These are phyloP conservation scores for Candida peoriensis DNA, from an alignment of 805 yeast genomes.

Conservation along the genomic window DNA sequence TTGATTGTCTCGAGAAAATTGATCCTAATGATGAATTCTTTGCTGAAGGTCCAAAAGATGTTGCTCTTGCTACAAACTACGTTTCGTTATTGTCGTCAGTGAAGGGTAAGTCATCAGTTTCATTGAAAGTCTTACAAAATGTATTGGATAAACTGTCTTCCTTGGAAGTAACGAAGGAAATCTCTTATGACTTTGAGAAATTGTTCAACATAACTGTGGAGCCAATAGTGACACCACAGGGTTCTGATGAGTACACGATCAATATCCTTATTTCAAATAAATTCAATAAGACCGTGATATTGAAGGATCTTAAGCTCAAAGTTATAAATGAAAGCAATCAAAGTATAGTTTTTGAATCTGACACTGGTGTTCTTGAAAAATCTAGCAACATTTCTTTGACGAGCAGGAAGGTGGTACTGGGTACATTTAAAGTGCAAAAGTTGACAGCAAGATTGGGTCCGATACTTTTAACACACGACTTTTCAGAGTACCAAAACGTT, in stretches of 20 bases:
- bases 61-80: constrained; percentile 7
- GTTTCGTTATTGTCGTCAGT: constrained; percentile 6
- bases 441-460: constrained; percentile 24
- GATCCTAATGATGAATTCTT: constrained; percentile 23
- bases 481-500: constrained; percentile 4
- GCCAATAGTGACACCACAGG: constrained; percentile 8
- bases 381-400: constrained; percentile 15
- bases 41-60: constrained; percentile 4
- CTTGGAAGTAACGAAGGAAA: background rate
- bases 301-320: constrained; percentile 19
- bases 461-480: constrained; percentile 22
- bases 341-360: no score
- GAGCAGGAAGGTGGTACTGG: constrained; percentile 30
- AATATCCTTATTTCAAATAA: constrained; percentile 4
- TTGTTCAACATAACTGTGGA: constrained; percentile 8
- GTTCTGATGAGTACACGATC: constrained; percentile 11
- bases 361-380: no score
- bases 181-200: constrained; percentile 4
- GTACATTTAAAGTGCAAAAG: constrained; percentile 27
- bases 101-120: background rate
- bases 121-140: background rate
- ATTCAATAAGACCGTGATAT: constrained; percentile 18
- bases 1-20: constrained; percentile 56
- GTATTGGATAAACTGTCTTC: constrained; percentile 2
- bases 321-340: constrained; percentile 13